Base-by-base conservation (phyloP, 2,329 filamentous ascomycete species). In the Ophiocordyceps robertsii region DNA sequence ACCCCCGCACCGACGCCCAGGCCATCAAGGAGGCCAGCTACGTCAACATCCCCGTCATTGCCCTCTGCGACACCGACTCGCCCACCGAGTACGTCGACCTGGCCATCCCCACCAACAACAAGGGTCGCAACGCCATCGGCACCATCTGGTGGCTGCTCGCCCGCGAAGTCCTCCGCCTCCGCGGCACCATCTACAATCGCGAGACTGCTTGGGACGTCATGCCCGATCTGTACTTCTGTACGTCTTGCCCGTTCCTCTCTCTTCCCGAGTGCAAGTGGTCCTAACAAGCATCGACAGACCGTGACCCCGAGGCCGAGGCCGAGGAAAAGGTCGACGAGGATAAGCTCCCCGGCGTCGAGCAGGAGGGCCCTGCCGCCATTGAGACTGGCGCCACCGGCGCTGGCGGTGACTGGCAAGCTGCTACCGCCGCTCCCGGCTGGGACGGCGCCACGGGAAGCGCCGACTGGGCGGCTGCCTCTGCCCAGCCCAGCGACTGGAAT, bases 41-140 rank as follows among this genome's bases (percentile, higher is more conserved):
- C 74, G 92, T 98, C 77, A 98, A 98, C 82, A 96, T 98, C 68
- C 92, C 92, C 66, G 92, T 98, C 72, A 95, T 98, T 64, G 92
- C 88, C 62, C 89, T 98, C 59, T 92, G 85, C 77, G 92, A 98
- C 73, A 95, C 90, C 65, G 92, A 98, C 78, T 96, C 92, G 49
- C 92, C 92, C 63, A 96, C 92, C 70, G 90, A 98, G 75, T 98
- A 90, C 76, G 92, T 98, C 67, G 92, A 98, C 66, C 87, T 96
- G 70, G 92, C 92, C 70, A 98, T 98, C 73, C 92, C 92, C 63
- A 95, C 92, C 76, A 98, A 98, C 87, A 98, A 98, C 87, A 98
- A 98, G 84, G 90, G 89, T 77, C 90, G 92, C 67, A 89, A 96
- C 75, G 82, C 93, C 67, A 98, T 98, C 61, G 92, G 92, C 77